Conservation (phyloP, 257 asterid genomes). For the Thymus quinquecostatus region DNA sequence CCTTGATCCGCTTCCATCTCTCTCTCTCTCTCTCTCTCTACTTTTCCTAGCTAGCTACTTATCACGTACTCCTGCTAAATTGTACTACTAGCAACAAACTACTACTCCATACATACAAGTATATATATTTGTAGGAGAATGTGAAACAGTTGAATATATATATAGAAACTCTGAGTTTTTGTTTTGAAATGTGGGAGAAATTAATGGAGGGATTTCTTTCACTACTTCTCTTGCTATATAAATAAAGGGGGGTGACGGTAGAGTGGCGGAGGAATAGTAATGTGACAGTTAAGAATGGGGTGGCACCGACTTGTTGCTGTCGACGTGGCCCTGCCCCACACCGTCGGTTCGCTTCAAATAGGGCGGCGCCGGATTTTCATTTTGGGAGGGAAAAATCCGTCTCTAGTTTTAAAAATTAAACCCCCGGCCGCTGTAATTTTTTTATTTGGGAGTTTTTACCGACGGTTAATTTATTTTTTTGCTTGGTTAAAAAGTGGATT, state of each 20-base stretch:
- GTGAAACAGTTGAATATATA: background rate
- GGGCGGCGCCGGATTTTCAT: conserved; percentile 50
- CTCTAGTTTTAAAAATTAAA: too few relatives aligned
- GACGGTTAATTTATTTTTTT: background rate
- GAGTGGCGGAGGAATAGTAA: conserved; percentile 23
- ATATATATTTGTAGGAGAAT: background rate
- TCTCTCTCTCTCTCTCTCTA: background rate
- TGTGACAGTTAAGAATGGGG: conserved; percentile 60
- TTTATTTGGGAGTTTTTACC: background rate
- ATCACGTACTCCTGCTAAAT: background rate
- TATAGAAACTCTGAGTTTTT: too few relatives aligned
- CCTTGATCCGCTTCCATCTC: conserved; percentile 53
- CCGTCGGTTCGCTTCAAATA: conserved; percentile 47
- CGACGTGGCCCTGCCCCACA: conserved; percentile 46
- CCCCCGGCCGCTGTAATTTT: background rate
- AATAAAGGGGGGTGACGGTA: background rate
- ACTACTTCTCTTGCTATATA: too few relatives aligned
- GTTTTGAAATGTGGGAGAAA: background rate
- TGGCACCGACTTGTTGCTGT: conserved; percentile 54
- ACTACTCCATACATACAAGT: too few relatives aligned
- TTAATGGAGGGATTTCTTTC: background rate
- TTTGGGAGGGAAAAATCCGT: conserved; percentile 50
- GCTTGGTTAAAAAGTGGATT: background rate
- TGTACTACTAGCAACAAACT: background rate
- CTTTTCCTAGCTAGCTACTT: background rate